Conservation (phyloP, 2,329 filamentous ascomycete species). For the Colletotrichum tabaci region DNA sequence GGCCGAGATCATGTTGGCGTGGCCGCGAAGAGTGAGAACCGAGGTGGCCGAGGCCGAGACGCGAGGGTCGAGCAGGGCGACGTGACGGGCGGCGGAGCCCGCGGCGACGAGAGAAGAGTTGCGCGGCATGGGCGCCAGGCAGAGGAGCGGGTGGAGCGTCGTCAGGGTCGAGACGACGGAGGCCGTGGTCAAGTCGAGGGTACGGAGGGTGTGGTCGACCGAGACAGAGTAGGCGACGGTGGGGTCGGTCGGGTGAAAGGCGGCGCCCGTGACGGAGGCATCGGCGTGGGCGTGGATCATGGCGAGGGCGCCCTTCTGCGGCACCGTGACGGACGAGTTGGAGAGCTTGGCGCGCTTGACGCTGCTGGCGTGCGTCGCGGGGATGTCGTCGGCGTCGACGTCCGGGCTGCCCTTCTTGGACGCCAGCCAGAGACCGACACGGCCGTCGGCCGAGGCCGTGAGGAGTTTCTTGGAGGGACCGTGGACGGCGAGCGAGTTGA, state of each 20-base stretch:
- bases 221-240: slow-evolving; percentile 94
- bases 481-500: slow-evolving; percentile 84
- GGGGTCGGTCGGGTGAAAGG: slow-evolving; percentile 87
- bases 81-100: slow-evolving; percentile 87
- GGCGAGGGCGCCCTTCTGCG: slow-evolving; percentile 84
- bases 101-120: slow-evolving; percentile 73
- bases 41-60: slow-evolving; percentile 81
- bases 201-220: slow-evolving; percentile 91
- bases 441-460: slow-evolving; percentile 87
- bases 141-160: slow-evolving; percentile 87
- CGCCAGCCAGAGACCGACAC: slow-evolving; percentile 90
- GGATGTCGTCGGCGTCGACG: slow-evolving; percentile 78
- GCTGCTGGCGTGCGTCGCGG: slow-evolving; percentile 71
- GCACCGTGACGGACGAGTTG: slow-evolving; percentile 58
- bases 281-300: slow-evolving; percentile 81
- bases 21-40: slow-evolving; percentile 92
- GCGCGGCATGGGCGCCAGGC: slow-evolving; percentile 80
- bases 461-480: slow-evolving; percentile 82
- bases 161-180: slow-evolving; percentile 85
- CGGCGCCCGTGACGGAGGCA: slow-evolving; percentile 82
- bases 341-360: slow-evolving; percentile 82
- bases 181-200: slow-evolving; percentile 89
- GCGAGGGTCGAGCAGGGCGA: slow-evolving; percentile 93
- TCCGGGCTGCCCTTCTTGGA: slow-evolving; percentile 82
- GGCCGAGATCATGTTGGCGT: slow-evolving; percentile 78